A percentile compares a stretch with the other conserved stretches of the same genome.
phyloP scores from a whole-genome alignment of 306 rosid genomes.

The Lathyrus tuberosus region DNA sequence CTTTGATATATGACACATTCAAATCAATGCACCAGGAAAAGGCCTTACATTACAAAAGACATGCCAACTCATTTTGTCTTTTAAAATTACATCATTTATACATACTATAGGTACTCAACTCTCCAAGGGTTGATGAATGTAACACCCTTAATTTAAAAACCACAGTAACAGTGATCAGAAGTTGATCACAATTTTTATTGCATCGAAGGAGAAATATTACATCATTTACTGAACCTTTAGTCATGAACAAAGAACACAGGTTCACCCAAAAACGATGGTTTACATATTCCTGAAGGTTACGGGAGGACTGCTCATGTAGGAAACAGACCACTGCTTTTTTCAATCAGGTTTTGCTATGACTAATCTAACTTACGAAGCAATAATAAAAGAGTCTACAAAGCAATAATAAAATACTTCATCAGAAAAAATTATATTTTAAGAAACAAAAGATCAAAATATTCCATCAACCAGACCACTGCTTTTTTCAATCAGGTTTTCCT shows the following conservation, averaged over 20 bases:
- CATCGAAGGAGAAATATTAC: conserved; percentile 28
- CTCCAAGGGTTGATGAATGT: neutral
- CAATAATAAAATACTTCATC: neutral
- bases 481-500: conserved; percentile 15
- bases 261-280: conserved; percentile 49
- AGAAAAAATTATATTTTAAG: neutral
- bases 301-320: conserved; percentile 34
- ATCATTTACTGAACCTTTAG: conserved; percentile 45
- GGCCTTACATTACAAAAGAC: no score
- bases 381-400: no score
- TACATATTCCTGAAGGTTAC: conserved; percentile 39
- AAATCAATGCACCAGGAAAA: no score
- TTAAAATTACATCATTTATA: no score
- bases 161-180: neutral
- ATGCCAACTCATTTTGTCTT: neutral
- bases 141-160: neutral
- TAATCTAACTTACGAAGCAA: no score
- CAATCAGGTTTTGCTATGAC: conserved; percentile 11
- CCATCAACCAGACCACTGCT: conserved; percentile 46
- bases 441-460: neutral
- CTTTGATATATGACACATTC: no score
- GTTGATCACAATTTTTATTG: neutral
- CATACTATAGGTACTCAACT: no score
- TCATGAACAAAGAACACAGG: conserved; percentile 11
- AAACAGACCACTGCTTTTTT: conserved; percentile 48